Evolutionary conservation across 2,329 filamentous ascomycete genomes (phyloP), one percentile per base, ranked within the genome.

Genomic region (Pseudogymnoascus sp.): DNA sequence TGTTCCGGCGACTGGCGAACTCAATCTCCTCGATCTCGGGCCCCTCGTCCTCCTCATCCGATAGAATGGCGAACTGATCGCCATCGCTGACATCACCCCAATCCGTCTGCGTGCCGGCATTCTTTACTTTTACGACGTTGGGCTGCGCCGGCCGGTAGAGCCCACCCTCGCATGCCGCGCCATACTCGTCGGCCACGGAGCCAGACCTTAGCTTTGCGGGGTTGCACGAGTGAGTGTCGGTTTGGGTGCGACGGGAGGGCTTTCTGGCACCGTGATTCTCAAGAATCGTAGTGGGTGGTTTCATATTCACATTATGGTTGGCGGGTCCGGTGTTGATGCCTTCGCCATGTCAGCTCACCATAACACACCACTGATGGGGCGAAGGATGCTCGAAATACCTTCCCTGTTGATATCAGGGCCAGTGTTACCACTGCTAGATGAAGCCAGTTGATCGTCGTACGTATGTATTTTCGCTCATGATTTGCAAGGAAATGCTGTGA

Each of bases 401-500:
- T 52, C 26, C 7, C 26, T 19, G 9, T 33, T 52, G 26, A 52
- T 52, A 30, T n/a, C 5, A 52, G 30, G 8, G 0, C 7, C 26
- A 13, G 26, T 7, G 15, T 30, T 30, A 5, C 45, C 26, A 9
- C 26, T 26, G n/a, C 45, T 52, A 33, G 45, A 52, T 19, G n/a
- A 10, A 3, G 26, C 45, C n/a, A 52, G 26, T 52, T 52, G 45
- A 30, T 52, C 45, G 18, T 52, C 45, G 2, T 52, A 7, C 9
- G 45, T 52, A 52, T 52, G 45, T 26, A 52, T 52, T 52, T 52
- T 15, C 26, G 45, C 26, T 52, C 26, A 52, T 52, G n/a, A 19
- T 15, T 10, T 33, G 45, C 10, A n/a, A n/a, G 13, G 19, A 19
- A 30, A 18, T 30, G 26, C 3, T 52, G 13, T 19, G 18, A 13